Evolutionary conservation across 202 grass and related monocot genomes (phyloP).

Genomic region (Panicum hallii): DNA sequence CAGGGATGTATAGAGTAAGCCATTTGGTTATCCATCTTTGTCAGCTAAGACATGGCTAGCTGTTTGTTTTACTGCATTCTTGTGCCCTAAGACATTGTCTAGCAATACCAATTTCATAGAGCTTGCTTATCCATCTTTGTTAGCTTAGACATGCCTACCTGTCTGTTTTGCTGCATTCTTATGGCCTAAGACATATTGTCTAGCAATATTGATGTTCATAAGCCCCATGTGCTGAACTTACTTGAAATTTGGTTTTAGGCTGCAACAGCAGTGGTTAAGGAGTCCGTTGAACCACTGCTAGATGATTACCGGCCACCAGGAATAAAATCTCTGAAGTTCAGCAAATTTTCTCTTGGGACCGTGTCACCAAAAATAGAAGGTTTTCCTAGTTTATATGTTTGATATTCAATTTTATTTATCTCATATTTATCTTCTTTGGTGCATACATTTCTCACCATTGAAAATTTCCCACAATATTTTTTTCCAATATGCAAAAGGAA

Average conservation of each 20-base stretch:
- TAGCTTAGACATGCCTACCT: slow-evolving; percentile 22
- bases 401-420: slow-evolving; percentile 22
- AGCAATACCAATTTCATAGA: slow-evolving; percentile 1
- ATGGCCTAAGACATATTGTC: neutral
- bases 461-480: neutral
- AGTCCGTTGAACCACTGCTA: slow-evolving; percentile 91
- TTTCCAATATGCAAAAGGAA: neutral
- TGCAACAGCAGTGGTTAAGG: slow-evolving; percentile 74
- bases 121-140: slow-evolving; percentile 18
- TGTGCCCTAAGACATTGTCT: neutral
- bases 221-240: slow-evolving; percentile 37
- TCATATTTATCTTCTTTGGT: slow-evolving; percentile 16
- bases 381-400: slow-evolving; percentile 36
- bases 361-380: slow-evolving; percentile 98
- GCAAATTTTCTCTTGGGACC: slow-evolving; percentile 92
- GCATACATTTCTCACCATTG: slow-evolving; percentile 19
- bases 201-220: slow-evolving; percentile 29
- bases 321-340: slow-evolving; percentile 97
- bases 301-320: slow-evolving; percentile 95
- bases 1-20: slow-evolving; percentile 32
- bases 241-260: slow-evolving; percentile 62
- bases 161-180: slow-evolving; percentile 35
- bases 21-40: slow-evolving; percentile 12
- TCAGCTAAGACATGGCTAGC: slow-evolving; percentile 27
- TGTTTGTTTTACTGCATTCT: slow-evolving; percentile 35